Base-by-base conservation (phyloP, 1,284 basidiomycete genomes). In the Trichosporon faecale region DNA sequence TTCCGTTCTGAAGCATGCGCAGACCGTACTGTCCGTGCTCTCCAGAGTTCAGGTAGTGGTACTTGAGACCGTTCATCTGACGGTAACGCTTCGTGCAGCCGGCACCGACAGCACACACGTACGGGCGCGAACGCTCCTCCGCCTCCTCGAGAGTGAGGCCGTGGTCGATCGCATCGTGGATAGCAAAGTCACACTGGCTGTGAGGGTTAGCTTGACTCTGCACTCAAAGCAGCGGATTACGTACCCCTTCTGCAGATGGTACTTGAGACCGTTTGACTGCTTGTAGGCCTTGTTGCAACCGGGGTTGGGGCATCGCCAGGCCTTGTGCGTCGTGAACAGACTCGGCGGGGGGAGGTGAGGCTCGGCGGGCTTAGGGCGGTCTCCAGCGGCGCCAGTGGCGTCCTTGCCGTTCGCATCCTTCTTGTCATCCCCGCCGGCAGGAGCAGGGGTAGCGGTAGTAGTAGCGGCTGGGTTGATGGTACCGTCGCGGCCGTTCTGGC, bases 211-310 rank as follows among this genome's bases (percentile, higher is more conserved):
- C 37, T 8, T 5, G 33, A 8, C 1, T 23, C 4, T 23, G 0
- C 29, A 52, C 2, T 11, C 1, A 93, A 80, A 94, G 31, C 8
- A 21, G 46, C 33, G 25, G 27, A n/a, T 14, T 12, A 75, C 79
- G 73, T 23, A 80, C 77, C 80, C 82, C 74, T 82, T 82, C 65
- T 93, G 91, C 83, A 95, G 91, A 85, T 99, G 96, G 84, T 98
- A 98, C 86, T 99, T 98, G 77, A 99, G 87, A 1, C 92, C 92
- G 79, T 94, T 94, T 72, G 94, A 94, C 85, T 98, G 96, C 87
- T 98, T 98, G 88, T 99, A 99, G 61, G 90, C 90, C 88, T 99
- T 99, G 86, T 95, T 95, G 86, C 96, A 99, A 69, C 97, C 96
- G 0, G 93, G 91, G 77, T 96, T 96, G 16, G 94, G 94, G 86